Base-by-base conservation (phyloP, 2,329 filamentous ascomycete species). In the Truncatella angustata region DNA sequence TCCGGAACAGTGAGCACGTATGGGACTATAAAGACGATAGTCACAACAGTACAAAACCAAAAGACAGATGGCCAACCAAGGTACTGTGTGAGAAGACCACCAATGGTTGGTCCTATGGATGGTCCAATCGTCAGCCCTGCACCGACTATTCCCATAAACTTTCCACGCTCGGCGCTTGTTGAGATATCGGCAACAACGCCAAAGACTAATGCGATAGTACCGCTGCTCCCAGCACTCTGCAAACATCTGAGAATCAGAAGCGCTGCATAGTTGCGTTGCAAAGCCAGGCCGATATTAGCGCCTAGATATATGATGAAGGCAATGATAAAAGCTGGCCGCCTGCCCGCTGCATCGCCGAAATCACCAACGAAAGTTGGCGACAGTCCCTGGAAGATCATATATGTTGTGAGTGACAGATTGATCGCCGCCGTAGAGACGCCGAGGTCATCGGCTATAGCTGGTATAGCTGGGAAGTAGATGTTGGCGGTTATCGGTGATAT, bases 151-250 rank as follows among this genome's bases (percentile, higher is more conserved):
- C 82, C 87, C 72, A 92, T 86, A 62, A 88, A 92, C 51, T 78
- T 81, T 3, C 89, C 90, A 59, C 90, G 75, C 65, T 93, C 87
- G 0, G 81, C 77, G 42, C 80, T 84, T 0, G 86, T 83, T 0
- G 85, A 78, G 4, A 91, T 77, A 60, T 94, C 90, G 1, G 86
- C 85, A 12, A 92, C 80, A 2, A 91, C 82, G 2, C 84, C 89
- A 55, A 80, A 87, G 0, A 82, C 83, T 1, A 94, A 73, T 0
- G 88, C 85, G n/a, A 91, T 74, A 0, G 86, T 87, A 0, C 84
- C 84, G 59, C 82, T 86, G 63, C 81, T 86, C 1, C 87, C 85
- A 0, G 75, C 74, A 28, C 81, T 84, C 61, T 88, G 85, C 3
- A 87, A 53, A 69, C 81, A 82, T 0, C 85, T 77, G 7, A 88